Conservation (phyloP, 2,329 filamentous ascomycete species). For the Saccharata proteae region DNA sequence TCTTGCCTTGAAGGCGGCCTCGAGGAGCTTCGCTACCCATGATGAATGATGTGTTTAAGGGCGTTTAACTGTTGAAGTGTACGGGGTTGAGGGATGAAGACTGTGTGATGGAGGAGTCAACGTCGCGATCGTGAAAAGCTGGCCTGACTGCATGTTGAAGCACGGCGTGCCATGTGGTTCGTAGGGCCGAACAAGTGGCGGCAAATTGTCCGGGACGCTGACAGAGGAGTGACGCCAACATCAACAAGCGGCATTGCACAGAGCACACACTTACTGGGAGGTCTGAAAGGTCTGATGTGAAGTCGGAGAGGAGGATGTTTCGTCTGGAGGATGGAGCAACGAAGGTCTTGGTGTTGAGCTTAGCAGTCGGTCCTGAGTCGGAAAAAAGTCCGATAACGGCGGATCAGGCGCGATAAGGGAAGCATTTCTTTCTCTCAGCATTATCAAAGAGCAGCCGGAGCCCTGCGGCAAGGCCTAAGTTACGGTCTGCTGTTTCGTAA, state of each 20-base stretch:
- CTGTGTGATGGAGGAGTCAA: slow-evolving; percentile 5
- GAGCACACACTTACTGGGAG: background rate
- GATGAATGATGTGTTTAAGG: slow-evolving; percentile 16
- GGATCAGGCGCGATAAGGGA: slow-evolving; percentile 5
- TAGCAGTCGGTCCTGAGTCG: background rate
- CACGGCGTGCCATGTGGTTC: background rate
- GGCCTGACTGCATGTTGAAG: slow-evolving; percentile 2
- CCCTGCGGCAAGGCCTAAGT: too few relatives aligned
- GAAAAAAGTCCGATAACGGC: slow-evolving; percentile 5
- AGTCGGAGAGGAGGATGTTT: too few relatives aligned
- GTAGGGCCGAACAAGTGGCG: too few relatives aligned
- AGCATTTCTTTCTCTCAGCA: too few relatives aligned
- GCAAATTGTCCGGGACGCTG: slow-evolving; percentile 5
- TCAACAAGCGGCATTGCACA: slow-evolving; percentile 4
- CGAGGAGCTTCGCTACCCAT: slow-evolving; percentile 18
- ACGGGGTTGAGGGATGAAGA: slow-evolving; percentile 1
- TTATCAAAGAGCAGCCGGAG: too few relatives aligned
- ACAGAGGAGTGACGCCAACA: slow-evolving; percentile 1
- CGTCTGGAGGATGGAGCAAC: too few relatives aligned
- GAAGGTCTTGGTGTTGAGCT: background rate
- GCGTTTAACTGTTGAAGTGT: background rate
- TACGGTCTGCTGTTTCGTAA: too few relatives aligned
- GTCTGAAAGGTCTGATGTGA: too few relatives aligned
- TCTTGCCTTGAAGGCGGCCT: slow-evolving; percentile 50
- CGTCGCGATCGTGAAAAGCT: slow-evolving; percentile 3